Evolutionary conservation across 2,329 filamentous ascomycete genomes (phyloP).

Genomic region (Fusarium newnesense): DNA sequence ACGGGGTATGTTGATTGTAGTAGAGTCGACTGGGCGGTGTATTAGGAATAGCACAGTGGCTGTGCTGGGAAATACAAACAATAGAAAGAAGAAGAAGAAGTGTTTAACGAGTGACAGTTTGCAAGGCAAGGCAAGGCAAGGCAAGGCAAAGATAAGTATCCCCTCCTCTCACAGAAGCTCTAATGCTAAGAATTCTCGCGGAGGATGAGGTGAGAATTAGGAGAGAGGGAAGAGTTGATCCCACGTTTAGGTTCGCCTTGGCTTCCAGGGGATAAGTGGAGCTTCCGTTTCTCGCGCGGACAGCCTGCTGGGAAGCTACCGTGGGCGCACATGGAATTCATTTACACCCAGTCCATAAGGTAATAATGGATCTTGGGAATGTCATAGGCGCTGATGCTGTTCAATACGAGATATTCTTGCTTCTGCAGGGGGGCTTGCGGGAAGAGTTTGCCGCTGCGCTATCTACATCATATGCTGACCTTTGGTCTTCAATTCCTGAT

Average conservation of each 20-base stretch:
- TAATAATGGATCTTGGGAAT: neutral
- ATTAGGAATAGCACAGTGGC: constrained; percentile 27
- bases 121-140: constrained; percentile 4
- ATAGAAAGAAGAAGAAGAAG: constrained; percentile 18
- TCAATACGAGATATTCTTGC: neutral
- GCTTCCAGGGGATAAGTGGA: constrained; percentile 30
- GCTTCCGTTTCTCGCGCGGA: constrained; percentile 6
- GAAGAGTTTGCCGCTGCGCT: neutral
- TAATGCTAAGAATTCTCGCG: constrained; percentile 39
- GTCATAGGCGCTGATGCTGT: neutral
- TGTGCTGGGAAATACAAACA: constrained; percentile 25
- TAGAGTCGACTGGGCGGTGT: constrained; percentile 33
- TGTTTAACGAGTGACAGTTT: constrained; percentile 40
- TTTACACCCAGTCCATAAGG: neutral
- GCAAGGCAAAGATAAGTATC: constrained; percentile 39
- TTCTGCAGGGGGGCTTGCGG: neutral
- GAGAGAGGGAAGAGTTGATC: constrained; percentile 31
- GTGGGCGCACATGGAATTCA: neutral
- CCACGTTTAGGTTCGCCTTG: constrained; percentile 8
- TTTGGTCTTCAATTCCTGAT: neutral
- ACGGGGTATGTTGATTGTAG: constrained; percentile 19
- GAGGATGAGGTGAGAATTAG: constrained; percentile 40
- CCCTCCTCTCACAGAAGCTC: constrained; percentile 32
- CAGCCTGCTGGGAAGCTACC: constrained; percentile 3
- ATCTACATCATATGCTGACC: neutral